These are phyloP conservation scores for Gliomastix tumulicola DNA, from an alignment of 2,329 filamentous ascomycete genomes.

Conservation along the genomic window DNA sequence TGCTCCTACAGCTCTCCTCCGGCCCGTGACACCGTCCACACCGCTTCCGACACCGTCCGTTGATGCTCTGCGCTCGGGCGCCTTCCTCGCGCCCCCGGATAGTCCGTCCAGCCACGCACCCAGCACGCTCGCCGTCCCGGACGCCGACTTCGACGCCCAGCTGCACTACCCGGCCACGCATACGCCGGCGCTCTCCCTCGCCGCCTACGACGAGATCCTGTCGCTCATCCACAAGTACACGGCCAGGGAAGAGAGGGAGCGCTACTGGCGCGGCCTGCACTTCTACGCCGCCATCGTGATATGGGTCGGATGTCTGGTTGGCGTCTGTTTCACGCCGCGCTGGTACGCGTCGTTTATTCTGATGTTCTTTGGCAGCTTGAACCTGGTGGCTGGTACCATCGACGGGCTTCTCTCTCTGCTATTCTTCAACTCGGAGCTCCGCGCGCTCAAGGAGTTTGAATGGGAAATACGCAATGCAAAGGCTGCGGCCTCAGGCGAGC, in stretches of 20 bases:
- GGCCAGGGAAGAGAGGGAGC: constrained; percentile 64
- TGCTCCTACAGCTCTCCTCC: constrained; percentile 5
- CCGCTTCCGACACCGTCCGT: no score
- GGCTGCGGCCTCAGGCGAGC: constrained; percentile 25
- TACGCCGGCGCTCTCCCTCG: constrained; percentile 11
- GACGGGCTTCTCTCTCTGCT: constrained; percentile 82
- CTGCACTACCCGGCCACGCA: constrained; percentile 16
- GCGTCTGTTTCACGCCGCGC: constrained; percentile 76
- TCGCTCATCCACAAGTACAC: constrained; percentile 62
- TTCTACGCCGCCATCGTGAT: constrained; percentile 63
- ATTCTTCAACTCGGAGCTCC: constrained; percentile 79
- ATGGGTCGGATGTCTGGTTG: constrained; percentile 68
- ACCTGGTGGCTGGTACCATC: constrained; percentile 67
- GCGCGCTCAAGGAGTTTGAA: constrained; percentile 81
- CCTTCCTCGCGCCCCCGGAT: constrained; percentile 12
- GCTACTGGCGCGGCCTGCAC: constrained; percentile 63
- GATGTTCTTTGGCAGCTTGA: constrained; percentile 71
- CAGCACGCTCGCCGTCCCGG: constrained; percentile 12
- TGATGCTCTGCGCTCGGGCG: constrained; percentile 14
- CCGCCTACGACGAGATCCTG: constrained; percentile 60
- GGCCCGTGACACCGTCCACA: constrained; percentile 11
- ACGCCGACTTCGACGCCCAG: constrained; percentile 20
- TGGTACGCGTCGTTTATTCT: constrained; percentile 77
- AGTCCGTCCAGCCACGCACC: constrained; percentile 14
- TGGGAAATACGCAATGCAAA: constrained; percentile 79